A percentile compares a stretch with the other conserved stretches of the same genome.
Evolutionary conservation across 164 flowering plant genomes (phyloP).

Genomic region (Litsea cubeba): DNA sequence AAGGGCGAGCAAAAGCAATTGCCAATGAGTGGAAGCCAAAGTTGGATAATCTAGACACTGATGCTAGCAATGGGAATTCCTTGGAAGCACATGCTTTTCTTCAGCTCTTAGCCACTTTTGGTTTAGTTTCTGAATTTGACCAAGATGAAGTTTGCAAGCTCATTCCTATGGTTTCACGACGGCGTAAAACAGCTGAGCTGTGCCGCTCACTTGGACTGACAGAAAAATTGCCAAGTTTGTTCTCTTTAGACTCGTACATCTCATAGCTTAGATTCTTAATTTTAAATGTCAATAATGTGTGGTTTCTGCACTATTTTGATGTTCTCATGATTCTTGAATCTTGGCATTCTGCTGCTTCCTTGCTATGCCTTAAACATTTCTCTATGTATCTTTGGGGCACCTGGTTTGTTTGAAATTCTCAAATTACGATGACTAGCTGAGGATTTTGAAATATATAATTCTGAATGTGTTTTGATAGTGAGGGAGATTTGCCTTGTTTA

Average conservation of each 20-base stretch:
- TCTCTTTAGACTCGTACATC: background rate
- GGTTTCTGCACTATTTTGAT: background rate
- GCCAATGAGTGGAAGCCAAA: conserved; percentile 93
- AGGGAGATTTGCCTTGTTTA: background rate
- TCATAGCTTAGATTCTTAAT: background rate
- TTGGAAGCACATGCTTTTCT: conserved; percentile 96
- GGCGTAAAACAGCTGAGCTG: conserved; percentile 84
- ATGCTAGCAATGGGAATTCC: conserved; percentile 85
- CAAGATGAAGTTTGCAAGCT: conserved; percentile 62
- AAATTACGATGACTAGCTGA: background rate
- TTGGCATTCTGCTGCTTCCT: too few species aligned
- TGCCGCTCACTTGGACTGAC: conserved; percentile 81
- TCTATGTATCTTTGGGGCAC: background rate
- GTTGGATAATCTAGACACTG: conserved; percentile 71
- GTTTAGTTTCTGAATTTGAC: conserved; percentile 66
- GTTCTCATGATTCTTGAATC: background rate
- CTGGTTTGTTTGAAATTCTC: background rate
- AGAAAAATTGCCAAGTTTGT: conserved; percentile 83
- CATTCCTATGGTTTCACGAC: conserved; percentile 87
- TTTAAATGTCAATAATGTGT: background rate
- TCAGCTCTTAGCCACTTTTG: conserved; percentile 83
- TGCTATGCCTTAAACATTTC: background rate
- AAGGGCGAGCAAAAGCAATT: conserved; percentile 65
- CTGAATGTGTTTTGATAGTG: background rate
- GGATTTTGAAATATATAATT: background rate